Evolutionary conservation across 2,329 filamentous ascomycete species (phyloP).

Genomic region (Botryotinia convoluta): DNA sequence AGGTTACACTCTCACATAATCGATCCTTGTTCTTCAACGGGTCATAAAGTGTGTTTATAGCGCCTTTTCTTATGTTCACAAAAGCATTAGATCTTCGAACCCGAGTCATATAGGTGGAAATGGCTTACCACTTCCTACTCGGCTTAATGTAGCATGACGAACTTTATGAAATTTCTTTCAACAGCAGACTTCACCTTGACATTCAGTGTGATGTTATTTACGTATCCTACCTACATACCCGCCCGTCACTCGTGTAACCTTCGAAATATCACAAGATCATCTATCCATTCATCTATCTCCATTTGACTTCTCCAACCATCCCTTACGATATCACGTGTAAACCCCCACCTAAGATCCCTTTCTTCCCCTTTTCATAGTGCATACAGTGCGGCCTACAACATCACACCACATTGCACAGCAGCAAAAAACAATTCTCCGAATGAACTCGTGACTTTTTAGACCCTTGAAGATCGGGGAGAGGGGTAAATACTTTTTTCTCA

Average conservation of each 20-base stretch:
- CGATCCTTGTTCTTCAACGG: slow-evolving; percentile 1
- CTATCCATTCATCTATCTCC: background rate
- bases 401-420: background rate
- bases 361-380: background rate
- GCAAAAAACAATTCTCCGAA: background rate
- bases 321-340: slow-evolving; percentile 8
- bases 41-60: background rate
- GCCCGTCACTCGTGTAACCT: background rate
- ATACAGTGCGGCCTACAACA: background rate
- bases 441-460: background rate
- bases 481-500: background rate
- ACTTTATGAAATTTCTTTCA: slow-evolving; percentile 5
- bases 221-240: background rate
- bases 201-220: background rate
- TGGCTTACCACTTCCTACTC: slow-evolving; percentile 1
- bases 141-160: slow-evolving; percentile 12
- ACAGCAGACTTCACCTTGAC: background rate
- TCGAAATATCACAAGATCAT: background rate
- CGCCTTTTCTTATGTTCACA: slow-evolving; percentile 4
- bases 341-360: background rate
- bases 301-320: background rate
- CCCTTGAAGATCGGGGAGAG: background rate
- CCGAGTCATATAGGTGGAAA: background rate
- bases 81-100: background rate
- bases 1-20: slow-evolving; percentile 24